These are phyloP conservation scores for Trichoderma endophyticum DNA, from an alignment of 2,329 filamentous ascomycete genomes.

Conservation along the genomic window DNA sequence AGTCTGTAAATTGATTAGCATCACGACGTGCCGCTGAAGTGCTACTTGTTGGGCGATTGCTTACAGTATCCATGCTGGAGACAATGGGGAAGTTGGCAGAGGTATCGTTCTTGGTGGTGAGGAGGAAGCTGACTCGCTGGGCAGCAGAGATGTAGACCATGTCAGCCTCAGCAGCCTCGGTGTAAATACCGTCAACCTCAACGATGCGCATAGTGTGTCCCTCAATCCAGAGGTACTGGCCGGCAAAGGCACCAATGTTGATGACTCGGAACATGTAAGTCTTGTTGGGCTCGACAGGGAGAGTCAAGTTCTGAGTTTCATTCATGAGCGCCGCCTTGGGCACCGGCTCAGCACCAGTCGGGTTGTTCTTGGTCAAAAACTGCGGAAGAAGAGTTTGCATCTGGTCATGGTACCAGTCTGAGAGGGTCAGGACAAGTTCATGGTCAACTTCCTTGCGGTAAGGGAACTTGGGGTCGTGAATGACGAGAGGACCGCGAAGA, in stretches of 20 bases:
- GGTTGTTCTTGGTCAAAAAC: constrained; percentile 54
- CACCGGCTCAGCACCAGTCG: constrained; percentile 60
- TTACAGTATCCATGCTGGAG: constrained; percentile 65
- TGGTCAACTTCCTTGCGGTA: constrained; percentile 58
- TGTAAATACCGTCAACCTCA: constrained; percentile 71
- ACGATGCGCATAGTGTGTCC: constrained; percentile 66
- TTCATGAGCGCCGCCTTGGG: constrained; percentile 69
- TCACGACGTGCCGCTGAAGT: background rate
- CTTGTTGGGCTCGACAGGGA: constrained; percentile 61
- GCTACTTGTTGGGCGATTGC: constrained; percentile 16
- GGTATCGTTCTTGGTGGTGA: constrained; percentile 62
- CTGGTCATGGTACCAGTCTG: constrained; percentile 68
- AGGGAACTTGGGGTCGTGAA: constrained; percentile 61
- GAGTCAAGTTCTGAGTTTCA: constrained; percentile 59
- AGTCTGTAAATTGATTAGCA: constrained; percentile 35
- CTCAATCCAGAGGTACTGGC: constrained; percentile 65
- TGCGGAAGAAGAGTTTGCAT: constrained; percentile 44
- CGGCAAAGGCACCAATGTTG: constrained; percentile 70
- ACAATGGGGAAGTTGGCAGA: constrained; percentile 64
- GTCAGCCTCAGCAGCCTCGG: constrained; percentile 55
- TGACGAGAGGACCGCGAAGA: constrained; percentile 59
- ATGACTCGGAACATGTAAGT: constrained; percentile 72
- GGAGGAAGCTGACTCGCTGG: constrained; percentile 61
- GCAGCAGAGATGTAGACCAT: constrained; percentile 66
- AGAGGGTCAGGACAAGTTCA: constrained; percentile 62